Conservation (phyloP, 2,329 filamentous ascomycete genomes). For the Alternaria tenuissima region DNA sequence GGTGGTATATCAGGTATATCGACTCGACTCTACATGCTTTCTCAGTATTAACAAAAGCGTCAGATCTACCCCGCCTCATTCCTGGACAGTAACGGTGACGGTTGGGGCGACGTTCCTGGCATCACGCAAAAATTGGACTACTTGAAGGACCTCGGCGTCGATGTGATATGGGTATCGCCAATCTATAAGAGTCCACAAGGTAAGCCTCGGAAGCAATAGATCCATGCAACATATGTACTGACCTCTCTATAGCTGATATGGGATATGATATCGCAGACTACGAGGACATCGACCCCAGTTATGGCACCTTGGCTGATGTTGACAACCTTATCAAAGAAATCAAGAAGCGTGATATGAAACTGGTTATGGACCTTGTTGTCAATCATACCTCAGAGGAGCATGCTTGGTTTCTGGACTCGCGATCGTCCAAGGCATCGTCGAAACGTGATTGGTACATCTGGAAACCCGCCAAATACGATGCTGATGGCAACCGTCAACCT, state of each 20-base stretch:
- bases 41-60: not conserved
- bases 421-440: slow-evolving; percentile 55
- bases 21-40: not conserved
- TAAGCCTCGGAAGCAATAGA: not conserved
- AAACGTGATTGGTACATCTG: slow-evolving; percentile 67
- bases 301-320: slow-evolving; percentile 51
- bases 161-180: slow-evolving; percentile 49
- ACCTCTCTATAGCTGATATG: slow-evolving; percentile 45
- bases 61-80: slow-evolving; percentile 68
- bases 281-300: slow-evolving; percentile 50
- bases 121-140: slow-evolving; percentile 66
- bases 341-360: slow-evolving; percentile 49
- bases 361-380: slow-evolving; percentile 54
- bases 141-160: slow-evolving; percentile 58
- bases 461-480: slow-evolving; percentile 55
- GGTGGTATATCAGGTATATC: slow-evolving; percentile 62
- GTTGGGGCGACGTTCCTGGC: slow-evolving; percentile 64
- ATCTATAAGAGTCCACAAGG: slow-evolving; percentile 58
- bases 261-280: slow-evolving; percentile 54
- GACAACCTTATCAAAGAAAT: slow-evolving; percentile 49
- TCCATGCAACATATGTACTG: not conserved
- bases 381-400: slow-evolving; percentile 57
- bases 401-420: slow-evolving; percentile 66
- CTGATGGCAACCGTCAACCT: slow-evolving; percentile 69
- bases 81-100: slow-evolving; percentile 65